Evolutionary conservation across 1,139 yeast species (phyloP).

Genomic region (Yarrowia galli): DNA sequence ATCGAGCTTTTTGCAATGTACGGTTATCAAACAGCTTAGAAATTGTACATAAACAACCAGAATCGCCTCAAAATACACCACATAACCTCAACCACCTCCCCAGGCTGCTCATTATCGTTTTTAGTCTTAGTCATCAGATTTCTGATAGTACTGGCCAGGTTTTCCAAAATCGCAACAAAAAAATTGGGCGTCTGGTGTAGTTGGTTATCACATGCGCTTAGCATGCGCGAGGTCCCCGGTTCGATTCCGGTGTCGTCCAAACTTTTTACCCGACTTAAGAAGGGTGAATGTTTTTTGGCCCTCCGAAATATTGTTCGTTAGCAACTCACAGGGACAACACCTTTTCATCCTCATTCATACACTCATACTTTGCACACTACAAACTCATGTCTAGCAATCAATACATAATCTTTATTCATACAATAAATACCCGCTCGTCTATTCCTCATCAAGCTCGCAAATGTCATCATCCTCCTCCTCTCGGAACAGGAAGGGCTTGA

Average conservation of each 20-base stretch:
- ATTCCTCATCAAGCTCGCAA: slow-evolving; percentile 37
- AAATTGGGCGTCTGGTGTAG: slow-evolving; percentile 35
- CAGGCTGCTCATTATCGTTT: too few species aligned
- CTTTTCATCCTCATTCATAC: too few species aligned
- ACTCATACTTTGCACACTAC: too few species aligned
- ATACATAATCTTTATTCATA: slow-evolving; percentile 10
- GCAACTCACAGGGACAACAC: too few species aligned
- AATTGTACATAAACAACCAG: too few species aligned
- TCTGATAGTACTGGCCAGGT: not conserved
- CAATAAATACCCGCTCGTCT: slow-evolving; percentile 29
- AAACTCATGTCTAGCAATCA: not conserved
- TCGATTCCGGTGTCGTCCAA: slow-evolving; percentile 38
- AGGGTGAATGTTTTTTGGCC: not conserved
- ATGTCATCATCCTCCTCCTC: slow-evolving; percentile 44
- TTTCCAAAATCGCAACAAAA: not conserved
- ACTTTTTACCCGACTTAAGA: not conserved
- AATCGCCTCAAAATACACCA: too few species aligned
- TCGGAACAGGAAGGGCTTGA: slow-evolving; percentile 55
- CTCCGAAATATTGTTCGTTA: too few species aligned
- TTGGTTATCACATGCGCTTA: slow-evolving; percentile 38
- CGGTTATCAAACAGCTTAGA: too few species aligned
- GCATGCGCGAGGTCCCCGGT: slow-evolving; percentile 39
- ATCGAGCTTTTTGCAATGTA: too few species aligned
- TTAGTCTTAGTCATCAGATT: not conserved
- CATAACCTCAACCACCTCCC: too few species aligned